Conservation (phyloP, 2,329 filamentous ascomycete species). For the Diaporthe australafricana region DNA sequence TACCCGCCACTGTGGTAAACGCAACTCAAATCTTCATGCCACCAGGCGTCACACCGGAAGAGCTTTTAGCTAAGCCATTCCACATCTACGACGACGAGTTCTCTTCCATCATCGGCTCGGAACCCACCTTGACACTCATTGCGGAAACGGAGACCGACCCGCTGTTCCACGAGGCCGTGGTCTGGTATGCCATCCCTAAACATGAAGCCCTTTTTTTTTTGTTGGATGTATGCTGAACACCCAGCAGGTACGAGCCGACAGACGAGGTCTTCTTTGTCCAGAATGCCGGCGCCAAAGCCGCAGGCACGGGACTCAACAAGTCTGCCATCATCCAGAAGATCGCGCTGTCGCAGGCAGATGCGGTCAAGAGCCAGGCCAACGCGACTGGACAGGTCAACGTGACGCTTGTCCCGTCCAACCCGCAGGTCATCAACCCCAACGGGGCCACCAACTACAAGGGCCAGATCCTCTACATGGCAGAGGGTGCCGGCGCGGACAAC, state of each 20-base stretch:
- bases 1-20: constrained; percentile 51
- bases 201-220: too few species aligned
- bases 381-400: constrained; percentile 55
- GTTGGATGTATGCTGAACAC: background rate
- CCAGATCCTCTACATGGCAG: constrained; percentile 60
- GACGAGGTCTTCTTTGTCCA: constrained; percentile 67
- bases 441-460: constrained; percentile 63
- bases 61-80: constrained; percentile 52
- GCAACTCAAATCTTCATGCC: constrained; percentile 54
- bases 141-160: constrained; percentile 57
- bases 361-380: constrained; percentile 51
- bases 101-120: constrained; percentile 58
- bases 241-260: constrained; percentile 52
- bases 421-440: constrained; percentile 62
- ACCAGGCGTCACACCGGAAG: constrained; percentile 54
- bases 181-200: constrained; percentile 55
- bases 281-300: constrained; percentile 58
- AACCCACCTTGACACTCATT: constrained; percentile 62
- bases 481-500: constrained; percentile 60
- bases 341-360: constrained; percentile 55
- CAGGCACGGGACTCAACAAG: constrained; percentile 63
- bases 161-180: constrained; percentile 67
- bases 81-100: constrained; percentile 65
- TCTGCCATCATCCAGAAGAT: constrained; percentile 64
- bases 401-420: constrained; percentile 53